A percentile compares a stretch with the other conserved stretches of the same genome.
phyloP scores from a whole-genome alignment of 2,329 filamentous ascomycete genomes.

The Neurospora crassa region DNA sequence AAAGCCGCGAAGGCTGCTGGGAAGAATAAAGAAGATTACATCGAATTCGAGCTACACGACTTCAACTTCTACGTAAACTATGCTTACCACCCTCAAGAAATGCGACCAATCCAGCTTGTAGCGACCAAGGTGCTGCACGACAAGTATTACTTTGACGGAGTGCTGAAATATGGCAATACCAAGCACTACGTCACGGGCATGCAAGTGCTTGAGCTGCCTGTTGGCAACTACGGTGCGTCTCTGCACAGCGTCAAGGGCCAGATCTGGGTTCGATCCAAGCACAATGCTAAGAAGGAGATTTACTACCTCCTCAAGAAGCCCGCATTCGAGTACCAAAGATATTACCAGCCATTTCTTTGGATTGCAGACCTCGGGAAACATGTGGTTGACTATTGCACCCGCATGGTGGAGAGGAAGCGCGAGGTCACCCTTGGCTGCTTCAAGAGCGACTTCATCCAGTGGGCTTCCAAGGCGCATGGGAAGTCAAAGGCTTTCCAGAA shows the following conservation, averaged over 20 bases:
- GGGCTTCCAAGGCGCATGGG: constrained; percentile 40
- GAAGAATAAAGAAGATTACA: constrained; percentile 20
- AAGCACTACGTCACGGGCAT: constrained; percentile 45
- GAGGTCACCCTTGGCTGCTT: constrained; percentile 49
- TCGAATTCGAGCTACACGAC: constrained; percentile 44
- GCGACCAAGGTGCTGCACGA: constrained; percentile 25
- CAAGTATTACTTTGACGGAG: constrained; percentile 49
- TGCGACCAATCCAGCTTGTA: constrained; percentile 46
- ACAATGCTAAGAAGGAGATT: constrained; percentile 32
- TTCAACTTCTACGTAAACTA: constrained; percentile 47
- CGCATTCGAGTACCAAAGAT: constrained; percentile 50
- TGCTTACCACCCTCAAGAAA: constrained; percentile 31
- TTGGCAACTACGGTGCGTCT: constrained; percentile 54
- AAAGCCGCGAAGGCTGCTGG: constrained; percentile 10
- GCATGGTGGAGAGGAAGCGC: constrained; percentile 20
- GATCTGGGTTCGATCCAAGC: constrained; percentile 54
- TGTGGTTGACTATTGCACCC: constrained; percentile 54
- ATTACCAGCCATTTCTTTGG: constrained; percentile 58
- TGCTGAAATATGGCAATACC: constrained; percentile 35
- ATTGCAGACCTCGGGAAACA: constrained; percentile 62
- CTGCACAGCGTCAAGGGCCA: constrained; percentile 37
- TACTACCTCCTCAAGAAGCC: constrained; percentile 57
- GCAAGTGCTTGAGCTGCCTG: constrained; percentile 47
- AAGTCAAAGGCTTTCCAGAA: constrained; percentile 29
- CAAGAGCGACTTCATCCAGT: constrained; percentile 42